Evolutionary conservation across 176 grass and related monocot genomes (phyloP).

Genomic region (Saccharum spontaneum): DNA sequence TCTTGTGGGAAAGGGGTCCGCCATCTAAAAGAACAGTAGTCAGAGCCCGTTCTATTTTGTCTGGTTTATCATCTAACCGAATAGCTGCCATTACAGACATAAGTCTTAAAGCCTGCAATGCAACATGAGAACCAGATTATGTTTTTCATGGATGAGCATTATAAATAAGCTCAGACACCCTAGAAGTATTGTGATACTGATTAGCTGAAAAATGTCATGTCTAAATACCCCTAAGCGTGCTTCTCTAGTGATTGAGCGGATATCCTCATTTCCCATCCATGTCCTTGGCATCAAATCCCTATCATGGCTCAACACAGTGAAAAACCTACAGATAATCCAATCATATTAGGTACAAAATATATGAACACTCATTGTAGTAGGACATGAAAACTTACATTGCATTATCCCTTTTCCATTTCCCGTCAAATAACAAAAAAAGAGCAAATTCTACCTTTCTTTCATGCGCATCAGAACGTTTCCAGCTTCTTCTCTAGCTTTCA

Average conservation of each 20-base stretch:
- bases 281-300: conserved; percentile 77
- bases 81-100: conserved; percentile 67
- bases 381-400: not conserved
- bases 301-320: conserved; percentile 69
- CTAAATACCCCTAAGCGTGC: conserved; percentile 62
- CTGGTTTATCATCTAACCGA: conserved; percentile 68
- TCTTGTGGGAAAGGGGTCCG: conserved; percentile 47
- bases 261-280: conserved; percentile 82
- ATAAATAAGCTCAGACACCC: conserved; percentile 2
- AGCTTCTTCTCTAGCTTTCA: conserved; percentile 84
- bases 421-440: not conserved
- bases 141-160: not conserved
- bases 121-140: conserved; percentile 38
- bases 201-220: conserved; percentile 16
- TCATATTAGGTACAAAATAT: conserved; percentile 19
- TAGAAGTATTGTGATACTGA: not conserved
- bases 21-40: conserved; percentile 59
- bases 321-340: conserved; percentile 61
- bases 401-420: not conserved
- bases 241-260: conserved; percentile 77
- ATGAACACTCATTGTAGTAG: conserved; percentile 2
- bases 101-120: conserved; percentile 80
- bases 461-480: conserved; percentile 72
- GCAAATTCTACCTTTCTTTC: conserved; percentile 83
- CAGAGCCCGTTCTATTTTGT: conserved; percentile 69